A percentile compares a stretch with the other conserved stretches of the same genome.
phyloP scores from a whole-genome alignment of 345 rosid species.

The Physaria fendleri region DNA sequence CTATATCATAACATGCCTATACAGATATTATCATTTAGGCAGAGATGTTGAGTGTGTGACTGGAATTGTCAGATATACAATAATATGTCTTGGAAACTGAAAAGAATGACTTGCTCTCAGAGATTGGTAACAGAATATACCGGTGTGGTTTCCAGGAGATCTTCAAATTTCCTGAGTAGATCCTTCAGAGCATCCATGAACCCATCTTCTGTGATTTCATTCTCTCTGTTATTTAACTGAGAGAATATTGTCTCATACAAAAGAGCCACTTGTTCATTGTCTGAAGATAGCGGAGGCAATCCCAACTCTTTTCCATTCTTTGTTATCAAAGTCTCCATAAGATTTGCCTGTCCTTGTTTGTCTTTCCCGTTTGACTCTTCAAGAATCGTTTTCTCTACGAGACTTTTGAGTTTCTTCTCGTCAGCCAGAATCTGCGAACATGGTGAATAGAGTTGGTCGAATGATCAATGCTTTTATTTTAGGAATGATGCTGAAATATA shows the following conservation, averaged over 20 bases:
- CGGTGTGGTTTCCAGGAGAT: constrained; percentile 55
- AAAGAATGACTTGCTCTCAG: not conserved
- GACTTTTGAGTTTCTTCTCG: constrained; percentile 38
- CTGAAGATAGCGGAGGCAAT: constrained; percentile 54
- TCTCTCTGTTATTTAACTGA: constrained; percentile 27
- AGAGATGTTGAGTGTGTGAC: not conserved
- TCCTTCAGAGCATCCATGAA: constrained; percentile 32
- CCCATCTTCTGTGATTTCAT: constrained; percentile 24
- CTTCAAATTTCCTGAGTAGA: constrained; percentile 49
- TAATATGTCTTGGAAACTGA: not conserved
- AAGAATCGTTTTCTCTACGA: constrained; percentile 33
- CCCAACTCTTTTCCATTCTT: constrained; percentile 57
- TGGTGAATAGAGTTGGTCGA: not conserved
- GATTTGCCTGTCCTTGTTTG: constrained; percentile 17
- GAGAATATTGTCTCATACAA: constrained; percentile 54
- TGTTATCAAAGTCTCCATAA: constrained; percentile 44
- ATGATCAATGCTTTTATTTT: not conserved
- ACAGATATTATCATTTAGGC: not conserved
- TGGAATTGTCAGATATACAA: constrained; percentile 10
- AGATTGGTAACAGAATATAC: constrained; percentile 33
- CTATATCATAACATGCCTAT: not conserved
- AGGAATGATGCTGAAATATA: no score
- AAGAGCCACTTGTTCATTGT: constrained; percentile 47
- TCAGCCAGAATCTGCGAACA: constrained; percentile 50
- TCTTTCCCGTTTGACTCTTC: constrained; percentile 29